Evolutionary conservation across 2,329 filamentous ascomycete genomes (phyloP), one percentile per base, ranked within the genome.

Genomic region (Berkeleyomyces rouxiae): DNA sequence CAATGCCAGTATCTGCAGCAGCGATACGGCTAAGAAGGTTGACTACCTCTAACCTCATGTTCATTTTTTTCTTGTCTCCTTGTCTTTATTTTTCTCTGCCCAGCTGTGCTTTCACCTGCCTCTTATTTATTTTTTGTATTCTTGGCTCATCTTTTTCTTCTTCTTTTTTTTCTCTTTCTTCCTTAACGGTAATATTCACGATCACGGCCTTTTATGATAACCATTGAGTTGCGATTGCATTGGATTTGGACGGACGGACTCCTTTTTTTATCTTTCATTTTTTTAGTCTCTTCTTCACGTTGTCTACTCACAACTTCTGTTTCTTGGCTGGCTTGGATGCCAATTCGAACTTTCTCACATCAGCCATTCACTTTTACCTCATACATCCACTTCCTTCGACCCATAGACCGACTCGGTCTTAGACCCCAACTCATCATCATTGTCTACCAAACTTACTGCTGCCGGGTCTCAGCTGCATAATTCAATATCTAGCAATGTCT

Each of bases 21-120:
- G 53, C 7, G 61, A 66, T 37, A 66, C 65, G n/a, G 65, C 65
- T 31, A 66, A 61, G 47, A 66, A 65, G 59, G 61, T 64, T 37
- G 61, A 63, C 44, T 63, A 59, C 16, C 46, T 55, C 36, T 55
- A 31, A 36, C 31, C 31, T 23, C 7, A 23, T 40, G 13, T 51
- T 49, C 16, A 16, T 46, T 62, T 7, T 47, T 53, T 51, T 47
- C 23, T 59, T 53, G 39, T 9, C 13, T 16, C 36, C 13, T 58
- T 47, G 33, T 43, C 9, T 59, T 59, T 44, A 10, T 31, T 7
- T 31, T 7, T n/a, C 43, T n/a, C 33, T 5, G 37, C 37, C 10
- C 36, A 55, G 51, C 51, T 55, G 13, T 55, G 51, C n/a, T 31
- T 55, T 37, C 37, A 55, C 11, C 23, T 23, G 23, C 23, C 23